These are phyloP conservation scores for Synchytrium microbalum DNA, from an alignment of 371 early-diverging fungal genomes.

Conservation along the genomic window DNA sequence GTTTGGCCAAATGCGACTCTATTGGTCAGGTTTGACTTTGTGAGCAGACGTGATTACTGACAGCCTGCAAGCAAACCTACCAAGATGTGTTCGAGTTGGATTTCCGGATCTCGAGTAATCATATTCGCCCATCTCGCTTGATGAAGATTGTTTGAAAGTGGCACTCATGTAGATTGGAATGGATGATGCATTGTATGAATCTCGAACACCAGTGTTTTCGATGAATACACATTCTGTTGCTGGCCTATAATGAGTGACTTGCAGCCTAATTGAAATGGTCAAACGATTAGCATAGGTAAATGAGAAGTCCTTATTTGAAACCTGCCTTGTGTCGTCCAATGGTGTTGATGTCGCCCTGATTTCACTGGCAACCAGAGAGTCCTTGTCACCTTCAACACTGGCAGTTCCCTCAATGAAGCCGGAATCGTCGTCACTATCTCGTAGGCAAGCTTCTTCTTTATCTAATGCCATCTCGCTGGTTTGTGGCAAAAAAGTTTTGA, in stretches of 20 bases:
- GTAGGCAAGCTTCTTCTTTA: background rate
- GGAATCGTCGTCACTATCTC: background rate
- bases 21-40: slow-evolving; percentile 7
- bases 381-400: background rate
- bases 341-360: background rate
- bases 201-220: slow-evolving; percentile 39
- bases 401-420: background rate
- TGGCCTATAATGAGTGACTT: slow-evolving; percentile 48
- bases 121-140: slow-evolving; percentile 77
- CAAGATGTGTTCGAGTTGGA: slow-evolving; percentile 79
- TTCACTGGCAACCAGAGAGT: background rate
- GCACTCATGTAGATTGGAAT: slow-evolving; percentile 95
- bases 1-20: slow-evolving; percentile 79
- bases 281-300: too few relatives aligned
- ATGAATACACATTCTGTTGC: slow-evolving; percentile 85
- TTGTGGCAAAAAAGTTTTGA: too few relatives aligned
- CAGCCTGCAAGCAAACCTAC: slow-evolving; percentile 26
- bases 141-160: slow-evolving; percentile 79
- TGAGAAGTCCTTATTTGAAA: too few relatives aligned
- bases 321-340: background rate
- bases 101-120: slow-evolving; percentile 89
- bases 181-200: slow-evolving; percentile 84
- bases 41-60: background rate
- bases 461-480: background rate
- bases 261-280: background rate